These are phyloP conservation scores for Pythium pyrilobum DNA, from an alignment of 352 stramenopile genomes.

Conservation along the genomic window DNA sequence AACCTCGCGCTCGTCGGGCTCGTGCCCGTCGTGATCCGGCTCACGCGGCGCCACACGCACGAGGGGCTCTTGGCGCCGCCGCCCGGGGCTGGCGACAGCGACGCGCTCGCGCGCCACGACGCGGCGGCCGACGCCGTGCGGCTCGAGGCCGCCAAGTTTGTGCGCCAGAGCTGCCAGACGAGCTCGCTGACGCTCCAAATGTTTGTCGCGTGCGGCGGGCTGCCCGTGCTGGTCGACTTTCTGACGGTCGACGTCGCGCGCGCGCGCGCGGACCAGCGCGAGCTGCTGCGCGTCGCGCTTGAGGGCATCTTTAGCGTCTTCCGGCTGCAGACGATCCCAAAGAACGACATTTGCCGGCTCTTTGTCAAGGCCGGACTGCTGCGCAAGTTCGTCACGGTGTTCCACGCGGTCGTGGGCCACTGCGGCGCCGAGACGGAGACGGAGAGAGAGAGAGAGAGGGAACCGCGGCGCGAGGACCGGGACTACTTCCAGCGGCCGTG, in stretches of 20 bases:
- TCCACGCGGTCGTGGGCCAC: conserved; percentile 62
- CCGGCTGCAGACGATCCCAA: conserved; percentile 87
- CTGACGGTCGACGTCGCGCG: conserved; percentile 34
- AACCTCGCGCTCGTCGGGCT: conserved; percentile 88
- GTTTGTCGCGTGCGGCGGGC: conserved; percentile 89
- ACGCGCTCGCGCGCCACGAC: neutral
- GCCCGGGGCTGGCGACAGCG: neutral
- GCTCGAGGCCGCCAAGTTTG: conserved; percentile 85
- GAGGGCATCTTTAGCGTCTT: conserved; percentile 91
- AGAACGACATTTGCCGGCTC: conserved; percentile 93
- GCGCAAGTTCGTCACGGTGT: conserved; percentile 83
- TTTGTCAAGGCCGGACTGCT: conserved; percentile 91
- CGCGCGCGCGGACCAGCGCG: conserved; percentile 33
- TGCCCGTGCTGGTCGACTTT: conserved; percentile 85
- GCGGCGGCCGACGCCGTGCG: conserved; percentile 54
- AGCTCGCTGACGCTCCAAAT: conserved; percentile 89
- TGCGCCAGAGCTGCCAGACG: conserved; percentile 84
- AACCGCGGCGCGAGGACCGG: too few relatives aligned
- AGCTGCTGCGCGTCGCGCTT: conserved; percentile 78
- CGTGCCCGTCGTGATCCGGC: conserved; percentile 89
- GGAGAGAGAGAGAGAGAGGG: too few relatives aligned
- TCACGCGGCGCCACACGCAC: conserved; percentile 46
- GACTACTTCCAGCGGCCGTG: conserved; percentile 25
- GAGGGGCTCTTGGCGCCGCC: neutral
- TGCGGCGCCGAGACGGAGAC: conserved; percentile 23